A percentile compares a stretch with the other conserved stretches of the same genome.
These are phyloP conservation scores for Clarireedia paspali DNA, from an alignment of 2,329 filamentous ascomycete species.

Conservation along the genomic window DNA sequence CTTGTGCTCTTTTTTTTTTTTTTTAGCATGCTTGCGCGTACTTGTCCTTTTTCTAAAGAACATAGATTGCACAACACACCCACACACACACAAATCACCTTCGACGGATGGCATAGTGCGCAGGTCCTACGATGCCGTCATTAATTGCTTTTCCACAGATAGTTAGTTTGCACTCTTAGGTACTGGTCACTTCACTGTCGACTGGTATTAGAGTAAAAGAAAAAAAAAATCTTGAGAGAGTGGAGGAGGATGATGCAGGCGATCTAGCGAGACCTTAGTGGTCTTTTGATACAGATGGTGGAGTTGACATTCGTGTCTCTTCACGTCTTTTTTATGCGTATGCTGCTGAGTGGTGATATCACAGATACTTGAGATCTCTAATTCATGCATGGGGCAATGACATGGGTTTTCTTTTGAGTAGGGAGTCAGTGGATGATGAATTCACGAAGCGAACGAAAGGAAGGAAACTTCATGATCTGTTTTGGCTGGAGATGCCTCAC, in stretches of 20 bases:
- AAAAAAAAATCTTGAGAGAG: background rate
- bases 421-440: background rate
- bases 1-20: conserved; percentile 25
- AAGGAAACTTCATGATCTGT: background rate
- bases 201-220: background rate
- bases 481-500: background rate
- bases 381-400: background rate
- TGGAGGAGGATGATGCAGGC: background rate
- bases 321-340: background rate
- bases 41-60: conserved; percentile 20
- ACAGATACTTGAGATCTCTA: background rate
- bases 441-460: background rate
- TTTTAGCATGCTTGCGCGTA: conserved; percentile 24
- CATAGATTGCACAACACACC: conserved; percentile 29
- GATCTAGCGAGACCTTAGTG: background rate
- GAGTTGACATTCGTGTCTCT: background rate
- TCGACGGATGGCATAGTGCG: conserved; percentile 34
- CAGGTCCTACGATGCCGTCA: conserved; percentile 35
- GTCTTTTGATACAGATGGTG: background rate
- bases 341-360: background rate
- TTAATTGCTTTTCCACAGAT: conserved; percentile 29
- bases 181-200: background rate
- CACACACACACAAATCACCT: conserved; percentile 9
- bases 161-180: background rate
- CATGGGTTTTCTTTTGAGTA: background rate